Base-by-base conservation (phyloP, 2,329 filamentous ascomycete genomes). In the Cladosporium halotolerans region DNA sequence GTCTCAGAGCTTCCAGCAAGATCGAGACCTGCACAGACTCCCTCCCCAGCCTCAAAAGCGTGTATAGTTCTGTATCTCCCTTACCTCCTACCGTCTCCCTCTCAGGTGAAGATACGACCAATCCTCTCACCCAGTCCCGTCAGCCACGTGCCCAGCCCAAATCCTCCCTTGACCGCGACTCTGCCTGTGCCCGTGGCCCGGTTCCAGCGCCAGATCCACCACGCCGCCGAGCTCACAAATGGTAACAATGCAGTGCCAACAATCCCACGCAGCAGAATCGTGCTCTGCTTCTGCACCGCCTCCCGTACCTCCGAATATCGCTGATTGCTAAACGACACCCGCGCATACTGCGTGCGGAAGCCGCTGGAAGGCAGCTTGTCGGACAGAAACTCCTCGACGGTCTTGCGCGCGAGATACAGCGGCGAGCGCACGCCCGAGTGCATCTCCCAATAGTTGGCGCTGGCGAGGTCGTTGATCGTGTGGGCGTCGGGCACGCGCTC, bases 371-470 rank as follows among this genome's bases (percentile, higher is more conserved):
- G 93, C 2, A 95, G 65, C 62, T 86, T 84, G 11, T 86, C 79
- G 49, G 86, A 88, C 49, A 97, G 74, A 33, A 79, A 81, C 73
- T 99, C 93, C 66, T 99, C 93, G 11, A 96, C 74, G 59, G 77
- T 84, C 71, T 99, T 99, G 53, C 93, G 82, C 9, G 93, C 68
- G 33, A 85, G 80, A 65, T 97, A 97, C 0, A 85, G 65, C 0
- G 81, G 84, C 1, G 84, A 89, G 38, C 86, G 82, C 8, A 97
- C 93, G 3, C 88, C 88, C 0, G 85, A 81, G 9, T 91, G 83
- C 93, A 99, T 99, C 72, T 99, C 93, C 45, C 85, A 78, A 68
- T 96, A 97, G 67, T 99, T 99, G 44, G 88, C 80, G 32, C 95
- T 78, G 0, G 93, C 93, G 3, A 99, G 80, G 61, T 96, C 88